Base-by-base conservation (phyloP, 2,329 filamentous ascomycete genomes). In the Dactylonectria estremocensis region DNA sequence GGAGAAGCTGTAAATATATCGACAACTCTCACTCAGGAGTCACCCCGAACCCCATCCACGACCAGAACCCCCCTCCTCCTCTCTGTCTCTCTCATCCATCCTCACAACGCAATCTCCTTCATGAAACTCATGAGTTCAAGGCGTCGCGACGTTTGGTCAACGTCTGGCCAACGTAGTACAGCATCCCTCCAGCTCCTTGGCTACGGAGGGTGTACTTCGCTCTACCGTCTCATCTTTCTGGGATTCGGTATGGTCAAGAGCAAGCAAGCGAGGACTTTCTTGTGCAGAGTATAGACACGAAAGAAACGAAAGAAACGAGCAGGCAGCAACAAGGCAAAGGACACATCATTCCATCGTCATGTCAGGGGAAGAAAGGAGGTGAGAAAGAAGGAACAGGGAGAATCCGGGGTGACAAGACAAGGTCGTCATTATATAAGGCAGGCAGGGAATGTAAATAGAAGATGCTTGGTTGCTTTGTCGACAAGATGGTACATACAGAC, bases 1-100 rank as follows among this genome's bases (percentile, higher is more conserved):
- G 87, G 87, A 91, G 84, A 95, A 94, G 89, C 81, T 94, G 84
- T 94, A 86, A 80, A 76, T 53, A 28, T 53, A 18, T 66, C 50
- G 28, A 33, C 57, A 64, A 54, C 56, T 65, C 53, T 43, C 61
- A 46, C 53, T 61, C 49, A 48, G 48, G 56, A 49, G 24, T 54
- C 52, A 53, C 61, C 61, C 59, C 58, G 22, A 56, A 64, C 56
- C 58, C 55, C 61, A 50, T 45, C 33, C 65, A 28, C 49, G 37
- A 53, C 40, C 13, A 55, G 40, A 57, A 66, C 52, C 66, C 60
- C 65, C 49, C 63, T 62, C 67, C 40, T 43, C 64, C 64, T 57
- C 50, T 53, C 57, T 59, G 60, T 55, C 69, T 53, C 64, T 72
- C 69, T 66, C 65, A 46, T 61, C 46, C 61, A 59, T 54, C 48